Conservation (phyloP, 2,329 filamentous ascomycete species). For the Aspergillus sp. region DNA sequence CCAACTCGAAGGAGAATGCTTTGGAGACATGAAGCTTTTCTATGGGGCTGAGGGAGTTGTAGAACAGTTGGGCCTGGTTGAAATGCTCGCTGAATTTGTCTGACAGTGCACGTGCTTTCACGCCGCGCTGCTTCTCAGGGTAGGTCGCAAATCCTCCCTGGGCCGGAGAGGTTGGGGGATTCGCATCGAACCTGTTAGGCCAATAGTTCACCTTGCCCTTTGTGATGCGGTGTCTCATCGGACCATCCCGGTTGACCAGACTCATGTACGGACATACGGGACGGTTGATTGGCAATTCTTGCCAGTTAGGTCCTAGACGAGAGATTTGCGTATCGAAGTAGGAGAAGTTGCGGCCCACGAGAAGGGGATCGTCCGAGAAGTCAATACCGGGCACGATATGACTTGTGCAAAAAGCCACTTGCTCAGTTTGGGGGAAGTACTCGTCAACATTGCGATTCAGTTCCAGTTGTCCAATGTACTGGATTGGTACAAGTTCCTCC, state of each 20-base stretch:
- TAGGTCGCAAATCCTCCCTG: constrained; percentile 72
- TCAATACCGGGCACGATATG: constrained; percentile 79
- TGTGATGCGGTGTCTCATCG: constrained; percentile 70
- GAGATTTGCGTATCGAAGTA: constrained; percentile 60
- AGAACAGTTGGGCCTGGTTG: constrained; percentile 43
- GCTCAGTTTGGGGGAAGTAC: constrained; percentile 80
- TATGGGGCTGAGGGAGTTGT: constrained; percentile 38
- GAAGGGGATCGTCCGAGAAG: constrained; percentile 73
- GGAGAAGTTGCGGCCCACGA: constrained; percentile 71
- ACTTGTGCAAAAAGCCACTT: constrained; percentile 78
- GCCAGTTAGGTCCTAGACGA: constrained; percentile 72
- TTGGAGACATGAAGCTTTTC: constrained; percentile 40
- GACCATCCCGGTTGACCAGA: constrained; percentile 74
- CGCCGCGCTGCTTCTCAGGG: constrained; percentile 64
- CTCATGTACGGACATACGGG: constrained; percentile 75
- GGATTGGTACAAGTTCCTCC: constrained; percentile 71
- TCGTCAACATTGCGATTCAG: constrained; percentile 80
- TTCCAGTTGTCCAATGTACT: constrained; percentile 77
- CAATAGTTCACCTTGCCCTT: constrained; percentile 77
- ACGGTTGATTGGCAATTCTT: constrained; percentile 75
- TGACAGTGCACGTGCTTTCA: constrained; percentile 62
- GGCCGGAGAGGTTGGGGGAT: constrained; percentile 62
- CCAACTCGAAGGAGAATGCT: constrained; percentile 43
- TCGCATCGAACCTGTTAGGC: constrained; percentile 69
- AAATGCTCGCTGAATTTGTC: constrained; percentile 49